A percentile compares a stretch with the other conserved stretches of the same genome.
Conservation (phyloP, 1,139 yeast genomes). For the Lizanozyma gosingica region DNA sequence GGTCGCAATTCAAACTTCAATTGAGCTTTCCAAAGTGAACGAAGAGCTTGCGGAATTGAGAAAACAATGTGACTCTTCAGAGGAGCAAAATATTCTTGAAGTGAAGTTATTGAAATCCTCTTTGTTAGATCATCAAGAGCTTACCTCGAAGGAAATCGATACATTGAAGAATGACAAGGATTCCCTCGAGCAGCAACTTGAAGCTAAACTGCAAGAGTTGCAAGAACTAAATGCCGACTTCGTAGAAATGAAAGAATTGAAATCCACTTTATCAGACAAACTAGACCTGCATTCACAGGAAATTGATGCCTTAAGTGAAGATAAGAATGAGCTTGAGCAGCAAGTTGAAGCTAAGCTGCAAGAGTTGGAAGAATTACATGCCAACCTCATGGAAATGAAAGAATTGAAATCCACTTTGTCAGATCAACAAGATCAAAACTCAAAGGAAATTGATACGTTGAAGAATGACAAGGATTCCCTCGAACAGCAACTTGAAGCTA, state of each 20-base stretch:
- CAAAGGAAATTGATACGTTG: neutral
- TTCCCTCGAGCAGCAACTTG: neutral
- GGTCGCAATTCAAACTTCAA: slow-evolving; percentile 1
- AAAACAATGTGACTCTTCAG: too few relatives aligned
- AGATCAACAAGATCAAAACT: neutral
- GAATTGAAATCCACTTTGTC: neutral
- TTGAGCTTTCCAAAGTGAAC: slow-evolving; percentile 5
- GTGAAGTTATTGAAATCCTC: too few relatives aligned
- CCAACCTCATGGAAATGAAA: neutral
- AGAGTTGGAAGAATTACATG: neutral
- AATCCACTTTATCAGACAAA: too few relatives aligned
- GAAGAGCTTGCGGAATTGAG: slow-evolving; percentile 1
- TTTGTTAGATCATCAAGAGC: neutral
- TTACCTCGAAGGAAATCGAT: neutral
- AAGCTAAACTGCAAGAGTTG: too few relatives aligned
- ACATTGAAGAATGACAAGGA: neutral
- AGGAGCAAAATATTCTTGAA: too few relatives aligned
- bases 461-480: neutral
- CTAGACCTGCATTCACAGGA: too few relatives aligned
- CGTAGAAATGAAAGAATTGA: too few relatives aligned
- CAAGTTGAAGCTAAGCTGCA: neutral
- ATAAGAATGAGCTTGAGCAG: neutral
- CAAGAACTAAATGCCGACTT: too few relatives aligned
- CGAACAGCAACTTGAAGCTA: neutral
- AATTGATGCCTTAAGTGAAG: neutral